Evolutionary conservation across 352 stramenopile species (phyloP).

Genomic region (Phytopythium boreale): DNA sequence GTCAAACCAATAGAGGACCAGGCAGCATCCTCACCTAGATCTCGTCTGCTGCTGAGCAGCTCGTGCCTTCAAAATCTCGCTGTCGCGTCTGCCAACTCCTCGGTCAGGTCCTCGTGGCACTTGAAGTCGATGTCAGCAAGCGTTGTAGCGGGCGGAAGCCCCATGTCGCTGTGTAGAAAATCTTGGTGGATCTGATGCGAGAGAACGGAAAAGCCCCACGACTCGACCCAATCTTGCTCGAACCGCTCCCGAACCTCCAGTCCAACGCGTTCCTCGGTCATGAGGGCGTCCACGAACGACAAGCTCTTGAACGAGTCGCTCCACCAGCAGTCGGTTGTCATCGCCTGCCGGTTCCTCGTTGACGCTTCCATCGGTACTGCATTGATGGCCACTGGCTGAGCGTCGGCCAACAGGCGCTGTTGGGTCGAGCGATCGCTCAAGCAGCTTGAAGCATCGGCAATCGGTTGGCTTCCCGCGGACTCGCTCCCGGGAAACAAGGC

Average conservation of each 20-base stretch:
- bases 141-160: not conserved
- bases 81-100: not conserved
- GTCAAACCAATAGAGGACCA: too few species aligned
- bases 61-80: not conserved
- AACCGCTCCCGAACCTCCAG: slow-evolving; percentile 41
- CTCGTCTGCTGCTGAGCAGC: too few species aligned
- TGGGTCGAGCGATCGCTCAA: not conserved
- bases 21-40: too few species aligned
- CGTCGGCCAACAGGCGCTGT: not conserved
- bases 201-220: slow-evolving; percentile 14
- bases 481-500: slow-evolving; percentile 24
- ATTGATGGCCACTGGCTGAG: too few species aligned
- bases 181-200: not conserved
- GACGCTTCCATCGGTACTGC: not conserved
- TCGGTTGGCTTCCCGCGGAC: not conserved
- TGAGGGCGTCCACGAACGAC: slow-evolving; percentile 31
- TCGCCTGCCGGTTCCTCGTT: not conserved
- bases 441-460: not conserved
- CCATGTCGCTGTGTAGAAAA: not conserved
- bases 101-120: slow-evolving; percentile 11
- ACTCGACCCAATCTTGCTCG: slow-evolving; percentile 16
- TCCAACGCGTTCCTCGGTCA: slow-evolving; percentile 33
- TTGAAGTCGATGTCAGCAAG: not conserved
- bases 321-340: slow-evolving; percentile 29
- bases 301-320: slow-evolving; percentile 45